Evolutionary conservation across 306 rosid species (phyloP).

Genomic region (Vigna mungo): DNA sequence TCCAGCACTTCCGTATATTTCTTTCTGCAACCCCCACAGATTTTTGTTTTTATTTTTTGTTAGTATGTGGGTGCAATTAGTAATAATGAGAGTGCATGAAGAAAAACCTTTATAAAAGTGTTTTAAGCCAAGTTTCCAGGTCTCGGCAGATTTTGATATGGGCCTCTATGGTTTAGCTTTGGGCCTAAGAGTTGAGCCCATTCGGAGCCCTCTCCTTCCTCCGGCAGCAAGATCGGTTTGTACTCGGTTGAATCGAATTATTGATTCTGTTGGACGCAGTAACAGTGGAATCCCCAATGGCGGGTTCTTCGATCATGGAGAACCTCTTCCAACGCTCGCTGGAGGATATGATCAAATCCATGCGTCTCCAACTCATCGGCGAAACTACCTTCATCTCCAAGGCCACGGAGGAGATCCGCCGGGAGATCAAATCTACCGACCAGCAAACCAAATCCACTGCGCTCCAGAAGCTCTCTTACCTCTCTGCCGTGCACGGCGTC

Average conservation of each 20-base stretch:
- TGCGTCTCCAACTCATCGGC: slow-evolving; percentile 71
- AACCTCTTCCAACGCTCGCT: slow-evolving; percentile 82
- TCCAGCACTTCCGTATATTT: no score
- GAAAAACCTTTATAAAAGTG: no score
- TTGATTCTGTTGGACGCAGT: neutral
- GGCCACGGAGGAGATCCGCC: slow-evolving; percentile 86
- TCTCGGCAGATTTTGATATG: neutral
- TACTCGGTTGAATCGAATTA: neutral
- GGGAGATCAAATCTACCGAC: slow-evolving; percentile 87
- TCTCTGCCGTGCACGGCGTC: slow-evolving; percentile 65
- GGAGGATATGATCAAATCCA: slow-evolving; percentile 83
- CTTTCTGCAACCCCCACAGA: no score
- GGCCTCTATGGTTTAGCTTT: neutral
- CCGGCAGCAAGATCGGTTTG: neutral
- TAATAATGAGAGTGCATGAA: no score
- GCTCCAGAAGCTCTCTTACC: slow-evolving; percentile 79
- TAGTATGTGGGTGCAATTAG: no score
- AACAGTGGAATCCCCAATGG: slow-evolving; percentile 49
- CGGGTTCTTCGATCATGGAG: slow-evolving; percentile 86
- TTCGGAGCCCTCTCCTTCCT: neutral
- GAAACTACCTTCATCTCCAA: slow-evolving; percentile 76
- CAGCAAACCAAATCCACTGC: slow-evolving; percentile 77
- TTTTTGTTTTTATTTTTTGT: no score
- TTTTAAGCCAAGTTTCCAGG: no score
- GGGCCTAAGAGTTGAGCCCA: neutral